phyloP scores from a whole-genome alignment of 2,329 filamentous ascomycete genomes.

The Beauveria pseudobassiana region DNA sequence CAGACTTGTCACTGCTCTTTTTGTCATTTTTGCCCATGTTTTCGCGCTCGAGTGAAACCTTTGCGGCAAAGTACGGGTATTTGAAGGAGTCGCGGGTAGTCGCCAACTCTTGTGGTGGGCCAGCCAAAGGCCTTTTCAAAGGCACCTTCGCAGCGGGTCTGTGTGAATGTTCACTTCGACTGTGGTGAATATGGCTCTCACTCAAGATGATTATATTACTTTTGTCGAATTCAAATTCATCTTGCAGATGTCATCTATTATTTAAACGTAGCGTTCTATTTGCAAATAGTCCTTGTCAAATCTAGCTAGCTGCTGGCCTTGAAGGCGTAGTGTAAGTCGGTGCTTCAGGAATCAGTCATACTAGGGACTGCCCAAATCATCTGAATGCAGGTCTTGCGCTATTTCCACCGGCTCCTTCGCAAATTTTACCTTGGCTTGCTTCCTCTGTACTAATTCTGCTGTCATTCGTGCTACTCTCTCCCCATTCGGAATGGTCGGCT shows the following conservation, averaged over 20 bases:
- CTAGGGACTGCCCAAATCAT: background rate
- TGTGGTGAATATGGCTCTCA: background rate
- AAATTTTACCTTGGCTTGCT: background rate
- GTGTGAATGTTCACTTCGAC: background rate
- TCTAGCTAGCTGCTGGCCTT: background rate
- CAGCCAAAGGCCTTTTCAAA: background rate
- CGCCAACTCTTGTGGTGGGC: background rate
- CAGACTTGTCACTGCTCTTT: slow-evolving; percentile 32
- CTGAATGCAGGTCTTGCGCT: background rate
- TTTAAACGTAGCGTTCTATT: no score
- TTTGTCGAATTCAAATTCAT: background rate
- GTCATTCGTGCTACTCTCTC: slow-evolving; percentile 21
- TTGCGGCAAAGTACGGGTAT: background rate
- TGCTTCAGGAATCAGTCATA: no score
- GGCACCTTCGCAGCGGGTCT: background rate
- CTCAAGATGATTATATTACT: background rate
- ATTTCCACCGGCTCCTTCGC: background rate
- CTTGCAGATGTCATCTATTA: no score
- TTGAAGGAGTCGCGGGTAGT: slow-evolving; percentile 6
- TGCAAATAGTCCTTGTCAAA: background rate
- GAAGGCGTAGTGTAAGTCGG: background rate
- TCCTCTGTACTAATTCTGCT: slow-evolving; percentile 17
- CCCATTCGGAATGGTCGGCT: slow-evolving; percentile 21
- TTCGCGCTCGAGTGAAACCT: slow-evolving; percentile 5
- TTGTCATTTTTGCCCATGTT: slow-evolving; percentile 35